These are phyloP conservation scores for Cicer pinnatifidum DNA, from an alignment of 306 rosid genomes.

Conservation along the genomic window DNA sequence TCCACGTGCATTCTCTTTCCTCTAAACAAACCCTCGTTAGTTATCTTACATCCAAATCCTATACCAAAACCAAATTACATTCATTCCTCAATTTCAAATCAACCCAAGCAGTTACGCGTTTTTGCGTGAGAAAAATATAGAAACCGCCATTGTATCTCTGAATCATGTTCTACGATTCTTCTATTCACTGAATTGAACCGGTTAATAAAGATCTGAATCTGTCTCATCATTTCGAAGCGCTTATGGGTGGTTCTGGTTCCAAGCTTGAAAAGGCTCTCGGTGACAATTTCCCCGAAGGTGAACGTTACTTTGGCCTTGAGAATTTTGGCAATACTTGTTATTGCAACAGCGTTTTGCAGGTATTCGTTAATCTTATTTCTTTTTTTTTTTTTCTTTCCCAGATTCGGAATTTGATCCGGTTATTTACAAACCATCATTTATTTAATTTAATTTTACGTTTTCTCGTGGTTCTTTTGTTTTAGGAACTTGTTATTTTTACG, in stretches of 20 bases:
- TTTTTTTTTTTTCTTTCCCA: not conserved
- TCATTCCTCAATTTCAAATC: too few species aligned
- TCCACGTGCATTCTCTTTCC: too few species aligned
- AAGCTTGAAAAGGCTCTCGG: constrained; percentile 98
- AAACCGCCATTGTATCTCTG: too few species aligned
- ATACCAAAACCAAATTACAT: too few species aligned
- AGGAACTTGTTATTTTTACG: not conserved
- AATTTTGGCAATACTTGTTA: constrained; percentile 98
- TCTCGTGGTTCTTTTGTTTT: not conserved
- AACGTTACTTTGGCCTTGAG: constrained; percentile 93
- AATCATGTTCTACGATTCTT: not conserved
- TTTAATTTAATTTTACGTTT: not conserved
- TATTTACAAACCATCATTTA: not conserved
- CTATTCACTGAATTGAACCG: constrained; percentile 50
- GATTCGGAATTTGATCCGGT: not conserved
- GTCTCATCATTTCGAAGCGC: constrained; percentile 19
- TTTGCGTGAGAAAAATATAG: too few species aligned
- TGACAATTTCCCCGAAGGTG: constrained; percentile 98
- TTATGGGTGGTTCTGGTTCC: constrained; percentile 98
- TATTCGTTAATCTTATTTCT: constrained; percentile 6
- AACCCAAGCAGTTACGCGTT: too few species aligned
- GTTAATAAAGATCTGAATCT: constrained; percentile 56
- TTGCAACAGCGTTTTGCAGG: constrained; percentile 98
- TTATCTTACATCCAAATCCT: too few species aligned
- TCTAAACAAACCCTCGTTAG: too few species aligned